Base-by-base conservation (phyloP, 805 yeast genomes). In the Wickerhamiella alocasiicola region DNA sequence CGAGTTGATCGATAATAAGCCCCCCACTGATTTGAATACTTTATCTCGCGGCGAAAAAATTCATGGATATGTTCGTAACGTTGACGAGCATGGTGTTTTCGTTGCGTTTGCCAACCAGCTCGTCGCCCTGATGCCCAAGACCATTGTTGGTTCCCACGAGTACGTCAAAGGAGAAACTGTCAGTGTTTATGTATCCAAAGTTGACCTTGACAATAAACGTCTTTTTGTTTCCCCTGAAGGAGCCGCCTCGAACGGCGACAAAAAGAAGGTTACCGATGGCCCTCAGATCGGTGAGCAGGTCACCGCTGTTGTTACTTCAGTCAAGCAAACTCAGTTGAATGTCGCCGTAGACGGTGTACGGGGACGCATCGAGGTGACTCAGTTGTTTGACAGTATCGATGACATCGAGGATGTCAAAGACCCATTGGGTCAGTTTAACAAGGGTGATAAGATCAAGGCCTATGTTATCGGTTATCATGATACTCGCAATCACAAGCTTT, bases 71-170 rank as follows among this genome's bases (percentile, higher is more conserved):
- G 74, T 88, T 29, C 79, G 75, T 49, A 77, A 85, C 15, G 73
- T 79, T 15, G 41, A 42, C 6, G 70, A 68, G 33, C 69, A 70
- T 55, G 97, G 97, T 48, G 65, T 84, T 9, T 88, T 88, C 56
- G 80, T 88, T 44, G 72, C 78, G 0, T 88, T 88, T 60, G 83
- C 78, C 43, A 79, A 81, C 47, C 72, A 71, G 41, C 71, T 88
- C 47, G 81, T 83, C 24, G 97, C 96, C 39, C 68, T 88, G 48
- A 80, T 84, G 3, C 70, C 82, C 46, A 81, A 87, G 42, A 75
- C 78, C 54, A 49, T 51, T 15, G 36, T 54, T 28, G 74, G 68
- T 9, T 78, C 76, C 17, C 64, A 68, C 28, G 63, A 65, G 19
- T 87, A 74, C 54, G 65, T 65, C 50, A 64, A 69, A 31, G 72